These are phyloP conservation scores for Onygenales sp. DNA, from an alignment of 2,329 filamentous ascomycete genomes.

Conservation along the genomic window DNA sequence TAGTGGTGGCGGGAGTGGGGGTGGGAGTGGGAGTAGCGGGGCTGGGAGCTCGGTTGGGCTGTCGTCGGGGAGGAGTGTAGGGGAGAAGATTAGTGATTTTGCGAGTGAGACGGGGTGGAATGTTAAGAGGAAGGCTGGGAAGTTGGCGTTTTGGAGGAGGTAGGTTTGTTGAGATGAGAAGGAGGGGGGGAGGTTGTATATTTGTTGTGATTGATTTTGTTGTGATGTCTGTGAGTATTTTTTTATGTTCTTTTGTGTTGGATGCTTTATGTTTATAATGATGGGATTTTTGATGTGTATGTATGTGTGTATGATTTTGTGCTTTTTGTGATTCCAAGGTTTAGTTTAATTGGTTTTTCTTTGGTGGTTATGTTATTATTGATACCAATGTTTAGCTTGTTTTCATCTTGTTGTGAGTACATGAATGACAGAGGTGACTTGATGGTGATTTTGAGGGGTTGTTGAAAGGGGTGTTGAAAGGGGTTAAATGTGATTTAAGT, in stretches of 20 bases:
- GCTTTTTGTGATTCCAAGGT: too few species aligned
- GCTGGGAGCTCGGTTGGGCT: slow-evolving; percentile 7
- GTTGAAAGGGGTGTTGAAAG: too few species aligned
- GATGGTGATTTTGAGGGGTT: too few species aligned
- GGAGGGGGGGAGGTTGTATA: background rate
- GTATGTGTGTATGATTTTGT: too few species aligned
- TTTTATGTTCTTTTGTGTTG: background rate
- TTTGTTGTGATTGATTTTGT: background rate
- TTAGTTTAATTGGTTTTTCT: too few species aligned
- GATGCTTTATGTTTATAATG: too few species aligned
- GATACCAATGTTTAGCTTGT: too few species aligned
- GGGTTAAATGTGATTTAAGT: too few species aligned
- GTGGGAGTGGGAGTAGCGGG: background rate
- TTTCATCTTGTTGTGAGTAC: too few species aligned
- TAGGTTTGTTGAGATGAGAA: slow-evolving; percentile 7
- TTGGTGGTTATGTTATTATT: too few species aligned
- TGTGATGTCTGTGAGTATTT: background rate
- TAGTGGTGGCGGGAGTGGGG: background rate
- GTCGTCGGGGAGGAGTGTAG: slow-evolving; percentile 20
- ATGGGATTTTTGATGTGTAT: too few species aligned
- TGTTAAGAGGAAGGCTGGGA: slow-evolving; percentile 22
- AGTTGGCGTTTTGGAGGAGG: slow-evolving; percentile 33
- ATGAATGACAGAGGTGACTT: too few species aligned
- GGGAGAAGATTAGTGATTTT: slow-evolving; percentile 25
- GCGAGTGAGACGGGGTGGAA: slow-evolving; percentile 27